phyloP scores from a whole-genome alignment of 169 alveolate species.

The Plasmodium gonderi region DNA sequence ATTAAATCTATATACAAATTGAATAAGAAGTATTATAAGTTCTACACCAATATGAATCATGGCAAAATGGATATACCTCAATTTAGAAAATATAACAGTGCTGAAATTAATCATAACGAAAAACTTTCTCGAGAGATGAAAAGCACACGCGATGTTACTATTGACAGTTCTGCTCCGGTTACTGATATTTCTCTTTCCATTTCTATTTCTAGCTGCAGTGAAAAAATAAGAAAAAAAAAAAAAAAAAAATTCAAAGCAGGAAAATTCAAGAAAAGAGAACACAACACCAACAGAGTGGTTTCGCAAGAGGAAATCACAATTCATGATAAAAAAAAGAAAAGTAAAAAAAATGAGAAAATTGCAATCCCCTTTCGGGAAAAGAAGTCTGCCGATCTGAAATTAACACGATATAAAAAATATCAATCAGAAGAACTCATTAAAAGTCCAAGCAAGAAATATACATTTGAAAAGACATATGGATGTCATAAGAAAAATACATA shows the following conservation, averaged over 20 bases:
- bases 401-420: background rate
- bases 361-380: background rate
- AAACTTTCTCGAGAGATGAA: background rate
- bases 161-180: background rate
- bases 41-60: background rate
- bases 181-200: too few species aligned
- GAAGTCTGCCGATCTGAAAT: background rate
- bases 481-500: background rate
- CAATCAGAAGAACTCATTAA: background rate
- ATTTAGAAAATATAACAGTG: background rate
- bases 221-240: background rate
- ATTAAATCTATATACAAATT: conserved; percentile 39
- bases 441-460: background rate
- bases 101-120: background rate
- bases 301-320: background rate
- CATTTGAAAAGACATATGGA: background rate
- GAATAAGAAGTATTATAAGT: conserved; percentile 21
- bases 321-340: background rate
- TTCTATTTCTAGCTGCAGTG: background rate
- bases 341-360: background rate
- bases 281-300: background rate
- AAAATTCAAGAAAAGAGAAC: background rate
- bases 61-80: background rate
- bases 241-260: background rate
- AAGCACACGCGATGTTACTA: background rate